phyloP scores from a whole-genome alignment of 2,329 filamentous ascomycete species.

The Aureobasidium sp. region DNA sequence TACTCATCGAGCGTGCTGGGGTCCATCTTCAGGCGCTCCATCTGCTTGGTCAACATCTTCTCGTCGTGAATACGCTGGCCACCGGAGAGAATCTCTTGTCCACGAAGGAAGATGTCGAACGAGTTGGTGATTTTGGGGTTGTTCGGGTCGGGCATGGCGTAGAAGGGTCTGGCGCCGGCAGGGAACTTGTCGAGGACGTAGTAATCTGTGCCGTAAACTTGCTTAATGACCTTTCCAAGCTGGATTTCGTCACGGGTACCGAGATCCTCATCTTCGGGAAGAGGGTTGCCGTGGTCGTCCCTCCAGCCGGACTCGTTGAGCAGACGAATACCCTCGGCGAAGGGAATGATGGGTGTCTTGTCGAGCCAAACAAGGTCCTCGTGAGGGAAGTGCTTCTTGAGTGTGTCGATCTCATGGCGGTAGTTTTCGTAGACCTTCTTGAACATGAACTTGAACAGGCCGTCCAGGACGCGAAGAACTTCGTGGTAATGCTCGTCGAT shows the following conservation, averaged over 20 bases:
- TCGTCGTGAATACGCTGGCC: constrained; percentile 88
- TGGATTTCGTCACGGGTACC: constrained; percentile 80
- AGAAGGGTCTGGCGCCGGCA: constrained; percentile 74
- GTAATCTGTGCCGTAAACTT: constrained; percentile 83
- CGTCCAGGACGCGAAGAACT: constrained; percentile 69
- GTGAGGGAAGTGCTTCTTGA: constrained; percentile 79
- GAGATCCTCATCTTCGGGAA: constrained; percentile 69
- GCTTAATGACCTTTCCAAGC: constrained; percentile 73
- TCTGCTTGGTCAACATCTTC: constrained; percentile 63
- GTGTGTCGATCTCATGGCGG: constrained; percentile 63
- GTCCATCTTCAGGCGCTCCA: constrained; percentile 66
- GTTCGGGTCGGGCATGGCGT: constrained; percentile 74
- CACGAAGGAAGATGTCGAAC: constrained; percentile 89
- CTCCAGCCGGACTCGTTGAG: constrained; percentile 69
- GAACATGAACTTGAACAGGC: constrained; percentile 73
- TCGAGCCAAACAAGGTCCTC: constrained; percentile 82
- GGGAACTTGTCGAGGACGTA: constrained; percentile 95
- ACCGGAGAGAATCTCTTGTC: constrained; percentile 86
- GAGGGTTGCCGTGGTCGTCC: constrained; percentile 65
- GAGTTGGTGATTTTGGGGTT: constrained; percentile 74
- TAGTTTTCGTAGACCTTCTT: constrained; percentile 61
- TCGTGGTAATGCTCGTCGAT: constrained; percentile 87
- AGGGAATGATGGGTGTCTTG: constrained; percentile 72
- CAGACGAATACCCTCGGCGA: constrained; percentile 70
- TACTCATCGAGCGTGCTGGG: constrained; percentile 86